Base-by-base conservation (phyloP, 2,329 filamentous ascomycete species). In the Trichoderma simmonsii region DNA sequence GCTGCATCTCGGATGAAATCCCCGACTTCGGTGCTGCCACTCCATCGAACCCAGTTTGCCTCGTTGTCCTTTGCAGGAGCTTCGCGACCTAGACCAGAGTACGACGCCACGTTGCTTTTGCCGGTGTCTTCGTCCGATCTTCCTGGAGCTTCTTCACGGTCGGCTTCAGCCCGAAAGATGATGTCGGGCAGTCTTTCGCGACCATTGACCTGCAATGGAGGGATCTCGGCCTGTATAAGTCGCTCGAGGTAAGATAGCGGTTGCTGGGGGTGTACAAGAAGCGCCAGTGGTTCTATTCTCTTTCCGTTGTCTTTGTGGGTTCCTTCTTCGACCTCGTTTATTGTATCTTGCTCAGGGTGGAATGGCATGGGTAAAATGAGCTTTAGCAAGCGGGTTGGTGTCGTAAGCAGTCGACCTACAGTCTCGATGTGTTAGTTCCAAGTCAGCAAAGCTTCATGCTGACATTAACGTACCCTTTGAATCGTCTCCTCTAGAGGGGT, bases 1-100 rank as follows among this genome's bases (percentile, higher is more conserved):
- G 94, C 93, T 0, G 95, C 94, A 79, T 98, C 95, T 9, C 94
- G 90, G 75, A 98, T 96, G 78, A 98, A 98, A 82, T 97, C 95
- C 11, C 95, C 95, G 36, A 98, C 92, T 79, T 98, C 95, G 1
- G 95, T 97, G 34, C 91, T 93, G 56, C 90, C 90, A 59, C 92
- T 94, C 95, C 95, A 98, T 34, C 94, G 90, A 3, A 97, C 93
- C 84, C 95, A 96, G 30, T 79, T 79, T 2, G 80, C 83, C 48
- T 87, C 83, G 6, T 81, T 83, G 6, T 81, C 67, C 4, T 76
- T 85, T 72, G 78, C 79, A 30, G 80, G 83, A 18, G 83, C 87
- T 76, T 93, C 89, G 60, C 87, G 90, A 3, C 92, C 92, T 1
- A 91, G 85, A 0, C 92, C 92, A 34, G 89, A 91, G 78, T 93